Evolutionary conservation across 2,329 filamentous ascomycete species (phyloP).

Genomic region (Akanthomyces dipterigenus): DNA sequence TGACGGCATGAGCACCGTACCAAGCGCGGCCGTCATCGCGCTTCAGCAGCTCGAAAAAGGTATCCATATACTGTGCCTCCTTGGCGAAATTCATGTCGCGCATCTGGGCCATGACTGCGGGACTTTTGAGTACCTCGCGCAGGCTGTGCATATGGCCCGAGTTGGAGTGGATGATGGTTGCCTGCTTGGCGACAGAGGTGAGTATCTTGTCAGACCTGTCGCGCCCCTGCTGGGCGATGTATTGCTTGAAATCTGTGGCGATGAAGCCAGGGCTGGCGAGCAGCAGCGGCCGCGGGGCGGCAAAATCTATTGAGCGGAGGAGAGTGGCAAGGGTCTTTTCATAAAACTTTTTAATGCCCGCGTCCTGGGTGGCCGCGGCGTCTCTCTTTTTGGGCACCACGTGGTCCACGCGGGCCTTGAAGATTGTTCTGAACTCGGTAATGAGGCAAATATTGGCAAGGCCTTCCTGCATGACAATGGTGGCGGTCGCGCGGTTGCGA

Average conservation of each 20-base stretch:
- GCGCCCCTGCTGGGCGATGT: conserved; percentile 55
- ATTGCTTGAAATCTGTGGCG: conserved; percentile 71
- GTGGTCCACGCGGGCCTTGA: conserved; percentile 57
- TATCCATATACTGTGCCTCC: conserved; percentile 79
- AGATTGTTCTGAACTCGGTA: conserved; percentile 70
- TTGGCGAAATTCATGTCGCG: conserved; percentile 82
- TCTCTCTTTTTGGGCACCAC: conserved; percentile 61
- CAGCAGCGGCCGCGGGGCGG: conserved; percentile 62
- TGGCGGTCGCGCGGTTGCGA: conserved; percentile 74
- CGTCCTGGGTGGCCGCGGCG: conserved; percentile 57
- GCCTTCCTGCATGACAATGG: conserved; percentile 90
- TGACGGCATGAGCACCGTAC: conserved; percentile 80
- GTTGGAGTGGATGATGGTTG: conserved; percentile 73
- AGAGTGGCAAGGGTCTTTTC: conserved; percentile 69
- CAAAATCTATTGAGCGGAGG: conserved; percentile 70
- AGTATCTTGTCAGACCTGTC: conserved; percentile 62
- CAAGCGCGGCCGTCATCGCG: conserved; percentile 83
- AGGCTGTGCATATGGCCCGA: conserved; percentile 83
- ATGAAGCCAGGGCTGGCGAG: conserved; percentile 87
- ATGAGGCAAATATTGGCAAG: conserved; percentile 77
- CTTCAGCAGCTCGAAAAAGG: conserved; percentile 70
- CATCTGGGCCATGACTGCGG: conserved; percentile 69
- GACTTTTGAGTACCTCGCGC: conserved; percentile 77
- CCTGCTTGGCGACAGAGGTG: conserved; percentile 51
- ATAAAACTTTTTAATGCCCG: conserved; percentile 69